Conservation (phyloP, 805 yeast genomes). For the Pichia thaimueangensis region DNA sequence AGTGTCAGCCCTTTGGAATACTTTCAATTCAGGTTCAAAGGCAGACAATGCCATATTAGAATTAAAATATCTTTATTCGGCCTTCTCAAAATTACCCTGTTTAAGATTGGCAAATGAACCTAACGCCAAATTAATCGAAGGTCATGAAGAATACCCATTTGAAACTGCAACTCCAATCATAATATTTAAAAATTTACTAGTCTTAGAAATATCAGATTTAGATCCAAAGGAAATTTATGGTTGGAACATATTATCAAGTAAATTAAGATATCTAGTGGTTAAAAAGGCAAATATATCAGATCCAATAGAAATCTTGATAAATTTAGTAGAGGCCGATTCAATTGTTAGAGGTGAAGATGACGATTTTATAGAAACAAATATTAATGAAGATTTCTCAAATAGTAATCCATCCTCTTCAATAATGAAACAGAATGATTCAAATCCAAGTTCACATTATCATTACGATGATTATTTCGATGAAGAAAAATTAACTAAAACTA, state of each 20-base stretch:
- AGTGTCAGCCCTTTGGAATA: conserved; percentile 37
- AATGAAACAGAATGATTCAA: background rate
- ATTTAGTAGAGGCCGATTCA: conserved; percentile 47
- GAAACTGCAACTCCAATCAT: conserved; percentile 63
- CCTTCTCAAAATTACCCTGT: conserved; percentile 62
- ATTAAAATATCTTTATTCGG: conserved; percentile 50
- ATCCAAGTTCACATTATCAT: no score
- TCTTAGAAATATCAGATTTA: conserved; percentile 51
- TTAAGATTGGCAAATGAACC: conserved; percentile 54
- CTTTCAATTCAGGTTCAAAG: conserved; percentile 33
- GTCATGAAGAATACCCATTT: conserved; percentile 66
- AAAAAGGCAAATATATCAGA: conserved; percentile 45
- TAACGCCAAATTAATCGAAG: conserved; percentile 49
- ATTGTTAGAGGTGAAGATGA: conserved; percentile 25
- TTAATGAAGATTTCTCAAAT: conserved; percentile 1
- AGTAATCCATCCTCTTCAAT: background rate
- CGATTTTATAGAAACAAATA: conserved; percentile 19
- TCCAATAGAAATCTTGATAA: conserved; percentile 45
- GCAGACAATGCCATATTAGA: conserved; percentile 37
- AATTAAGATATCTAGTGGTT: conserved; percentile 47
- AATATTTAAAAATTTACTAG: conserved; percentile 56
- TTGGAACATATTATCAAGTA: conserved; percentile 53
- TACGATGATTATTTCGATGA: conserved; percentile 4
- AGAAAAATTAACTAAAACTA: conserved; percentile 1
- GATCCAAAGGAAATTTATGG: conserved; percentile 64